Evolutionary conservation across 78 protist genomes (phyloP), one percentile per base, ranked within the genome.

Genomic region (Dictyostelium intermedium): DNA sequence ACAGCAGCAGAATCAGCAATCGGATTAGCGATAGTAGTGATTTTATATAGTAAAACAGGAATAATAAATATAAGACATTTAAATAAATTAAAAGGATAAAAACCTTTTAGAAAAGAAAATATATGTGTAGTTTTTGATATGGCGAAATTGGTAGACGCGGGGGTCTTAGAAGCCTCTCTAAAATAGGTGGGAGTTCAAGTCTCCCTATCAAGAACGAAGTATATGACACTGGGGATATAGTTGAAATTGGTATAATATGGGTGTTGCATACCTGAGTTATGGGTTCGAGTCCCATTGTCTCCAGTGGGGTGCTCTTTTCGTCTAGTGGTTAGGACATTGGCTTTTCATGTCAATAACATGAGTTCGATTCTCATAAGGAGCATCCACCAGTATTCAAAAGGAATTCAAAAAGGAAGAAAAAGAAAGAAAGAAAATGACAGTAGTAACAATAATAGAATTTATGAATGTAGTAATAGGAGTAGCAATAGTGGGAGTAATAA

Each of bases 271-370:
- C 35, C 81, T 37, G 20, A 73, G 43, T 73, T 37, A 35, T 27
- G 81, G 81, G 81, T 73, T 73, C 81, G 35, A 73, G 43, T 5
- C 81, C 81, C 81, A 27, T 35, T 30, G 35, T 73, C 81, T 73
- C 81, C 81, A 73, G 10, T n/a, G n/a, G n/a, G n/a, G n/a, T n/a
- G 76, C 81, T 73, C 85, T 61, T 43, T 81, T 81, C 85, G 85
- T 81, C 85, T 81, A 81, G 85, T 43, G 85, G 85, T 81, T n/a
- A 81, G 85, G 85, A 81, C 85, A 43, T 61, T 81, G 85, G 78
- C 73, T 61, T 61, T 81, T 81, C 85, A 81, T 61, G 73, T 56
- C 85, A 81, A 20, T 11, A 81, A 81, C 85, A 81, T 61, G 85
- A 61, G 85, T 81, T 81, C 85, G 43, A 81, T 9, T 81, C 85